Base-by-base conservation (phyloP, 2,329 filamentous ascomycete species). In the Aphanocladium album region DNA sequence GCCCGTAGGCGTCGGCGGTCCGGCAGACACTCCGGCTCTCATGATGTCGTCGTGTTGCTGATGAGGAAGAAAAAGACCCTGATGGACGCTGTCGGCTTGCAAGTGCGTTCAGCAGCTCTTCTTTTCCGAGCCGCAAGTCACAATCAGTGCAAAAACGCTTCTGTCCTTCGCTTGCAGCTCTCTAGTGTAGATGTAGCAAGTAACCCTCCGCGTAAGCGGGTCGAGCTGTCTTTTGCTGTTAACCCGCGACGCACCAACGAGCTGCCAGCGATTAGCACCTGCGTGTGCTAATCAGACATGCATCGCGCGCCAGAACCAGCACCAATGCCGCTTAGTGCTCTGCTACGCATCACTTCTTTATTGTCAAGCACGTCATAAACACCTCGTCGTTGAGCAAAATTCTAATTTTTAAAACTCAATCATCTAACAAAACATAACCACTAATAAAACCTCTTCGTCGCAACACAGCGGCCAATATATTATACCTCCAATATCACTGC, bases 11-110 rank as follows among this genome's bases (percentile, higher is more conserved):
- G 68, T 70, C 37, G 72, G 70, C 56, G 71, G 68, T 56, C 73
- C 74, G 60, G 75, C 73, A 56, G 69, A 67, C 55, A 77, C 69
- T 50, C 74, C 73, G 62, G 66, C 70, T 69, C 73, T 74, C 30
- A 45, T 69, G 57, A 33, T 23, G 17, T 19, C 4, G 17, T 7
- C 33, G 21, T 47, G 17, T 45, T 25, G 59, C 27, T 59, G 23
- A 11, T 53, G 45, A 17, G 9, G 16, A 58, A 9, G 30, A n/a
- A 37, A 52, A 37, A 6, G 35, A 23, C 16, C 11, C 4, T 25
- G 30, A n/a, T 52, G 16, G 57, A 33, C 30, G 55, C 30, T 43
- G 16, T 23, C 19, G 17, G 35, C 45, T 57, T 49, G 23, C 23
- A 19, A 33, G 16, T 21, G 19, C 12, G n/a, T 30, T 21, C 16